Evolutionary conservation across 345 rosid species (phyloP).

Genomic region (Adansonia digitata): DNA sequence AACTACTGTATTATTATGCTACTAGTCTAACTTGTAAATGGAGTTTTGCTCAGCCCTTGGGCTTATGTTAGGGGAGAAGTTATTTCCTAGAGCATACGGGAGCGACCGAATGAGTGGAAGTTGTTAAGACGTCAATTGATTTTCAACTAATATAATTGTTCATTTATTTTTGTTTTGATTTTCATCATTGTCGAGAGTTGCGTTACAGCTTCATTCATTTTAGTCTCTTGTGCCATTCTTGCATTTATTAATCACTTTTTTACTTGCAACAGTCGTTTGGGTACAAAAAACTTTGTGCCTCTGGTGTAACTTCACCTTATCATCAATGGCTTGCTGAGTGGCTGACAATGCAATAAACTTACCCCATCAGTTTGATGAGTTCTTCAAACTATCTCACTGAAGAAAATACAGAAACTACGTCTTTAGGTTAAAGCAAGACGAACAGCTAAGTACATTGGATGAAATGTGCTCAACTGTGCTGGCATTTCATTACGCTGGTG

Average conservation of each 20-base stretch:
- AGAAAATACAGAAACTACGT: not conserved
- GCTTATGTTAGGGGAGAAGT: not conserved
- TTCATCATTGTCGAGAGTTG: not conserved
- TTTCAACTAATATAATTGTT: no score
- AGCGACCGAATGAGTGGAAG: not conserved
- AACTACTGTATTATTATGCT: not conserved
- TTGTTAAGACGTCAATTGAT: not conserved
- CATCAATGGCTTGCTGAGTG: no score
- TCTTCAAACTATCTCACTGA: not conserved
- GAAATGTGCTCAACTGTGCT: no score
- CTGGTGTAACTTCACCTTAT: no score
- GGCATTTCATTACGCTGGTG: slow-evolving; percentile 4
- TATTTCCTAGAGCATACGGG: not conserved
- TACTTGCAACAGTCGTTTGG: not conserved
- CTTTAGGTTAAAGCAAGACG: not conserved
- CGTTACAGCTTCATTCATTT: not conserved
- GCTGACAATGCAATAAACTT: not conserved
- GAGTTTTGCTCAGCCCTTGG: not conserved
- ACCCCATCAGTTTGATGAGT: not conserved
- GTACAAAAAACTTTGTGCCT: not conserved
- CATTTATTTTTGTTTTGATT: not conserved
- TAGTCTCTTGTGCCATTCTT: not conserved
- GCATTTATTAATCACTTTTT: no score
- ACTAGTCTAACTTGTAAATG: not conserved
- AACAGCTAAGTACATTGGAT: not conserved